A percentile compares a stretch with the other conserved stretches of the same genome.
These are phyloP conservation scores for Saksenaea oblongispora DNA, from an alignment of 371 early-diverging fungal species.

Conservation along the genomic window DNA sequence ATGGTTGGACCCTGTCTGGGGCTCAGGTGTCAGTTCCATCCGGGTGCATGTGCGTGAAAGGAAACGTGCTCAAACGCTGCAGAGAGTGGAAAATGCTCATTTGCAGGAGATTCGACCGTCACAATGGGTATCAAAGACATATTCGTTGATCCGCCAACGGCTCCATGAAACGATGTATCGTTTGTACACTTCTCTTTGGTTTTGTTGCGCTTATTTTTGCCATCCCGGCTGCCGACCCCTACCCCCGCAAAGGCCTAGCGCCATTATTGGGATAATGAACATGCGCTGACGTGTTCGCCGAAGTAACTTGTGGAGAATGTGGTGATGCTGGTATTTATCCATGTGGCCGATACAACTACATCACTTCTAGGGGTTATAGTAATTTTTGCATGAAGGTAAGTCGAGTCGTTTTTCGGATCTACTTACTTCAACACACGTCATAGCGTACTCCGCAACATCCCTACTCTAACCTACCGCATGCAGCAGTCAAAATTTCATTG, in stretches of 20 bases:
- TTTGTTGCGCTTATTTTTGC: background rate
- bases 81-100: background rate
- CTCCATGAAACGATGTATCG: background rate
- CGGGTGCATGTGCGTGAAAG: constrained; percentile 1
- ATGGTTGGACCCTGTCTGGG: constrained; percentile 1
- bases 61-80: background rate
- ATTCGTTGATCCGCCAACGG: background rate
- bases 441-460: too few species aligned
- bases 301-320: background rate
- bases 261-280: background rate
- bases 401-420: background rate
- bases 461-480: too few species aligned
- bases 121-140: background rate
- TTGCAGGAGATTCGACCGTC: background rate
- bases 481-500: background rate
- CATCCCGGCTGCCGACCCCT: background rate
- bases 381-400: background rate
- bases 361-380: background rate
- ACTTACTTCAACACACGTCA: too few species aligned
- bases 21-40: constrained; percentile 5
- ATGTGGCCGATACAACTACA: background rate
- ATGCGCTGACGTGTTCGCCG: background rate
- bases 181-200: background rate
- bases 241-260: background rate
- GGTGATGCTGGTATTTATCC: background rate